phyloP scores from a whole-genome alignment of 306 rosid species.

The Albizia julibrissin region DNA sequence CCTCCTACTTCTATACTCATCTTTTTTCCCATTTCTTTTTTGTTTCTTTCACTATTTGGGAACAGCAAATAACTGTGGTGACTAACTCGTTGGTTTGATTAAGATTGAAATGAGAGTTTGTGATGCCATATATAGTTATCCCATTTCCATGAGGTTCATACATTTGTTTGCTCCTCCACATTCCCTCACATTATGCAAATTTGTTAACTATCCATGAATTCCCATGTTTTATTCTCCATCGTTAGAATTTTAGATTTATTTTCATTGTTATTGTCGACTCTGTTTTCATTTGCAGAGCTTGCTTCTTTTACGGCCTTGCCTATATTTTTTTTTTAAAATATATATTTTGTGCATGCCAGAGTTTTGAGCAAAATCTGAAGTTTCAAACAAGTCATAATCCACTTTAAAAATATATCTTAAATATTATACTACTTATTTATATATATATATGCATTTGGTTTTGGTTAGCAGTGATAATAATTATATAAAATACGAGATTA shows the following conservation, averaged over 20 bases:
- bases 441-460: too few species aligned
- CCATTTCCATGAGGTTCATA: constrained; percentile 8
- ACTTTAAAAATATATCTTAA: too few species aligned
- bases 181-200: background rate
- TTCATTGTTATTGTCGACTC: background rate
- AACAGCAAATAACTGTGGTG: background rate
- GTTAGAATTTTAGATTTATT: background rate
- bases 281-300: background rate
- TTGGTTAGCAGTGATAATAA: too few species aligned
- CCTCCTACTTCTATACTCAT: background rate
- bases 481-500: too few species aligned
- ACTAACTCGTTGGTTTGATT: background rate
- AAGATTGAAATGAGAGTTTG: too few species aligned
- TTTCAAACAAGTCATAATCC: too few species aligned
- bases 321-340: background rate
- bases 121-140: background rate
- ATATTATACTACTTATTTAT: too few species aligned
- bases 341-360: background rate
- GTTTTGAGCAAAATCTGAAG: background rate
- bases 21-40: constrained; percentile 27
- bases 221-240: constrained; percentile 11
- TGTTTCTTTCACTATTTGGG: background rate
- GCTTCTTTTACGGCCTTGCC: constrained; percentile 33
- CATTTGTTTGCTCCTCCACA: constrained; percentile 14
- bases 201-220: constrained; percentile 10